A percentile compares a stretch with the other conserved stretches of the same genome.
Conservation (phyloP, 202 grass and related monocot genomes). For the Bolboschoenoplectus hybrid region DNA sequence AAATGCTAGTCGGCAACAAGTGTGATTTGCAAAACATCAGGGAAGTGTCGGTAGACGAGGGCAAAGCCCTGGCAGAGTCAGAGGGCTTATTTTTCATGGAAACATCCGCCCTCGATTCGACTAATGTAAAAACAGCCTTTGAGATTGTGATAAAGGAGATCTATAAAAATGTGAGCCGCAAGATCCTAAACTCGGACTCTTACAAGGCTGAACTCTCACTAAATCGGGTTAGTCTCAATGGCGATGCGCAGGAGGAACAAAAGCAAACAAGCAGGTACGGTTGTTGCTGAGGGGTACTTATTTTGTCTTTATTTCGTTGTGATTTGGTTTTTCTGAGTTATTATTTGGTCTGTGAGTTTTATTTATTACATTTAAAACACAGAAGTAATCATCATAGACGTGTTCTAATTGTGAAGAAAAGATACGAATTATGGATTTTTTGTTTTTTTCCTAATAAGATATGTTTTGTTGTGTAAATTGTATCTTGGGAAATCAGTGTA, state of each 20-base stretch:
- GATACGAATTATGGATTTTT: constrained; percentile 35
- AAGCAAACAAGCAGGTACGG: constrained; percentile 60
- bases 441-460: constrained; percentile 21
- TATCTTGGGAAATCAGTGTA: not conserved
- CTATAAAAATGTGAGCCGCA: constrained; percentile 81
- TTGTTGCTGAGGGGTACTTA: constrained; percentile 56
- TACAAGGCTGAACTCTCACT: constrained; percentile 81
- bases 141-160: constrained; percentile 88
- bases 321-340: constrained; percentile 10
- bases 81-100: constrained; percentile 95
- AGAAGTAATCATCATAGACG: constrained; percentile 33
- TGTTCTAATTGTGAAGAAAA: constrained; percentile 35
- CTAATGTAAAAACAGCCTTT: constrained; percentile 77
- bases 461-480: constrained; percentile 34
- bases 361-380: constrained; percentile 39
- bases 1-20: constrained; percentile 94
- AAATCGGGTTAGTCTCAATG: constrained; percentile 73
- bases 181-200: constrained; percentile 73
- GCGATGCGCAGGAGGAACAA: constrained; percentile 45
- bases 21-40: constrained; percentile 81
- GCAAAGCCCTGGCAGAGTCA: constrained; percentile 71
- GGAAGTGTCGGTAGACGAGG: constrained; percentile 70
- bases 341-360: constrained; percentile 32
- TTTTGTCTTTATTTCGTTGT: constrained; percentile 31
- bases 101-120: constrained; percentile 79